Evolutionary conservation across 805 yeast genomes (phyloP).

Genomic region (Peterozyma xylosa): DNA sequence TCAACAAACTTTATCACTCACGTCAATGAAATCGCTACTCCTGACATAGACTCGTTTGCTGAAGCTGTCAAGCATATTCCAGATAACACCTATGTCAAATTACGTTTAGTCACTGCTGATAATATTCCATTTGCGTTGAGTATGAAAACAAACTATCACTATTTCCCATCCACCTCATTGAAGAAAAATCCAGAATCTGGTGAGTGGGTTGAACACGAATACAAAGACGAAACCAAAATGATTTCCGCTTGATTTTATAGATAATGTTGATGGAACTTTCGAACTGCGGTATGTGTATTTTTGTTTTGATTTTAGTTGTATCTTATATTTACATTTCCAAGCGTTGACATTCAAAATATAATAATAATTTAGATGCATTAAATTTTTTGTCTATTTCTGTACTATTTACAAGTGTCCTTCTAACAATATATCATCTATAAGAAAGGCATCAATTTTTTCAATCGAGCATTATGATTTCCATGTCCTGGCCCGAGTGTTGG

Average conservation of each 20-base stretch:
- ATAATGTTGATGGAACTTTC: no score
- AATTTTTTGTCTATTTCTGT: background rate
- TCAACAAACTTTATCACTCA: conserved; percentile 85
- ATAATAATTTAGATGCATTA: background rate
- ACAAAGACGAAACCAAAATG: conserved; percentile 24
- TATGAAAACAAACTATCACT: conserved; percentile 80
- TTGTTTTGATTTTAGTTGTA: no score
- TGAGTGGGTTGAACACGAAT: conserved; percentile 49
- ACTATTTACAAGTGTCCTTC: background rate
- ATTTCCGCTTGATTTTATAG: background rate
- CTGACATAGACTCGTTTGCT: conserved; percentile 61
- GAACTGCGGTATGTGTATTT: no score
- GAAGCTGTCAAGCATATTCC: conserved; percentile 61
- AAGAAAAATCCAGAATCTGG: conserved; percentile 37
- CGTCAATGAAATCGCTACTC: conserved; percentile 70
- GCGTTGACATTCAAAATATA: background rate
- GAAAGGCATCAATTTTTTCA: conserved; percentile 48
- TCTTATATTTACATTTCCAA: background rate
- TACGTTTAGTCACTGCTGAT: conserved; percentile 78
- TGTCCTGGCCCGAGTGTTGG: conserved; percentile 41
- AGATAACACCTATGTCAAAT: conserved; percentile 73
- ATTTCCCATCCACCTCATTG: conserved; percentile 68
- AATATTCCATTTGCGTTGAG: conserved; percentile 83
- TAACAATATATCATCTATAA: conserved; percentile 10
- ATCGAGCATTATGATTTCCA: conserved; percentile 48